These are phyloP conservation scores for Cryomyces minteri DNA, from an alignment of 495 filamentous ascomycete genomes.

Conservation along the genomic window DNA sequence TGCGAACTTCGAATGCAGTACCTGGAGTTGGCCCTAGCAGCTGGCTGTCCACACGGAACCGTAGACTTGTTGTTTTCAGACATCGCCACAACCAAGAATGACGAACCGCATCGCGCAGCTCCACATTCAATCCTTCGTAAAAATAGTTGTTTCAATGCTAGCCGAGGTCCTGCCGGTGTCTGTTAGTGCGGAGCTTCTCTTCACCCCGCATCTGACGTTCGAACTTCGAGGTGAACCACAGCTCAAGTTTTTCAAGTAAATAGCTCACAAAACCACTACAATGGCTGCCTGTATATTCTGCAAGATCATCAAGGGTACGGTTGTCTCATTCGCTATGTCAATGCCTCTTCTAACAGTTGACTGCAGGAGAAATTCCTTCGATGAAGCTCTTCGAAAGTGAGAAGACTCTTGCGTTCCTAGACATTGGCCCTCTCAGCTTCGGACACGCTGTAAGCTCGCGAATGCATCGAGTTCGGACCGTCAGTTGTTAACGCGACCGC, in stretches of 20 bases:
- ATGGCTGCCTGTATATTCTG: slow-evolving; percentile 83
- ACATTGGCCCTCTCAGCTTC: slow-evolving; percentile 72
- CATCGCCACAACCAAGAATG: too few relatives aligned
- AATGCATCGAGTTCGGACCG: not conserved
- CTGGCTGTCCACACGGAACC: not conserved
- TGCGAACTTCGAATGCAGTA: slow-evolving; percentile 45
- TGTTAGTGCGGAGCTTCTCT: not conserved
- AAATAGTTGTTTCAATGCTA: too few relatives aligned
- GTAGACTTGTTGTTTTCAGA: too few relatives aligned
- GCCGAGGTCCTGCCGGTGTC: too few relatives aligned
- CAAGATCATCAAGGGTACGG: slow-evolving; percentile 83
- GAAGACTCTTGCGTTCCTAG: slow-evolving; percentile 88
- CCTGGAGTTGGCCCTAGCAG: slow-evolving; percentile 26
- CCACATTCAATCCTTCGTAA: too few relatives aligned
- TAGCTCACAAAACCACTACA: not conserved
- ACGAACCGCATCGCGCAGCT: too few relatives aligned
- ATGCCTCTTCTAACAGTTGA: not conserved
- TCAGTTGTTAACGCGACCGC: not conserved
- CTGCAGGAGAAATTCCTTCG: slow-evolving; percentile 73
- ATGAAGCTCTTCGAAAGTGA: slow-evolving; percentile 91
- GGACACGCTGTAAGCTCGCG: slow-evolving; percentile 36
- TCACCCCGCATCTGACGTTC: not conserved
- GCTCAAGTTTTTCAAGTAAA: not conserved
- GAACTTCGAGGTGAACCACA: not conserved
- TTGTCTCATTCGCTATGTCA: not conserved